Base-by-base conservation (phyloP, 2,329 filamentous ascomycete species). In the Fusarium sacchari region DNA sequence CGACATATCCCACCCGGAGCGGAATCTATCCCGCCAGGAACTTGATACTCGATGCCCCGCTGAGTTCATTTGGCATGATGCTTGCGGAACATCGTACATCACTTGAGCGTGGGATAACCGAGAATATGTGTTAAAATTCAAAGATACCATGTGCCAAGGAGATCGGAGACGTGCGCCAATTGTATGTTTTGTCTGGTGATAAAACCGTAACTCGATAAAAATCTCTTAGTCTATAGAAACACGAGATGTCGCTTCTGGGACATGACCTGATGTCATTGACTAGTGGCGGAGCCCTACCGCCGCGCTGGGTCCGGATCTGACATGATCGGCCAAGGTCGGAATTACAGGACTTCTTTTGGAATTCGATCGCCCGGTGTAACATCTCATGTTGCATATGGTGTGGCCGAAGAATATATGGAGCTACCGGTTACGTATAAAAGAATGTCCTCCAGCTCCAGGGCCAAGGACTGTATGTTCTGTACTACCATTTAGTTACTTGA, bases 171-270 rank as follows among this genome's bases (percentile, higher is more conserved):
- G 15, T 28, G 50, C 24, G 24, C 10, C 22, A 20, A 14, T 47
- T 57, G 30, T 78, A 88, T 89, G 86, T 71, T 72, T 40, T 43
- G 15, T 39, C 56, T 34, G 42, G n/a, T 40, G 56, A 67, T 30
- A 32, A 14, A 24, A 22, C 1, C n/a, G 22, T 60, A 60, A 15
- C 39, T 12, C 18, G 22, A 18, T 13, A 3, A 13, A 28, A 67
- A 12, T 22, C 10, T 5, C 3, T 40, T 28, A 52, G 24, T n/a
- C 4, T 30, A 12, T 7, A n/a, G 10, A 47, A 63, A 63, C 66
- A 64, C 18, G 57, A 68, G 64, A 68, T 24, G 3, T 63, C 26
- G n/a, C 47, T 46, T 50, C 36, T 17, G 15, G 15, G 40, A 43
- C 5, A 60, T 72, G 69, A 49, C 32, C 52, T 69, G 69, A 72